Conservation (phyloP, 148 eudicot species). For the Diospyros lotus region DNA sequence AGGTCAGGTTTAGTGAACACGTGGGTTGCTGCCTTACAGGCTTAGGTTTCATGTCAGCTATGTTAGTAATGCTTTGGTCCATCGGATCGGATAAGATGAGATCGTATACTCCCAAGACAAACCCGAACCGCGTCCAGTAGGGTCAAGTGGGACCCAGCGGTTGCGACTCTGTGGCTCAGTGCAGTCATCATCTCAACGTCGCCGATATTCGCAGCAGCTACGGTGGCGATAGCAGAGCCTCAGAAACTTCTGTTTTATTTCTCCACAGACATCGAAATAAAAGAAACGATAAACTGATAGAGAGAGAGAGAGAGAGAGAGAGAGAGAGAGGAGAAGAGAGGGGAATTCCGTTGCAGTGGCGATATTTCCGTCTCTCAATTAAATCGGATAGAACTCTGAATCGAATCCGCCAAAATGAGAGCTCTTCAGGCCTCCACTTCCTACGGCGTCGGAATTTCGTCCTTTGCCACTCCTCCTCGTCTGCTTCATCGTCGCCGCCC, state of each 20-base stretch:
- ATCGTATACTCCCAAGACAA: too few species aligned
- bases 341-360: not conserved
- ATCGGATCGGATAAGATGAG: too few species aligned
- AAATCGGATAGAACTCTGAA: not conserved
- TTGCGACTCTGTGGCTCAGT: not conserved
- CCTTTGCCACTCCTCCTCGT: constrained; percentile 11
- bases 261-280: not conserved
- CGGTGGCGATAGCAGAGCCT: not conserved
- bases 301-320: too few species aligned
- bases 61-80: too few species aligned
- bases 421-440: constrained; percentile 19
- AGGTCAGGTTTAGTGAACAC: too few species aligned
- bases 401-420: not conserved
- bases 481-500: not conserved
- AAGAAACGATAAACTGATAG: not conserved
- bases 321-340: too few species aligned
- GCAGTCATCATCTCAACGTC: not conserved
- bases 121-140: too few species aligned
- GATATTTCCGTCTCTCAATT: not conserved
- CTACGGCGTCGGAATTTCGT: constrained; percentile 15
- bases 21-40: too few species aligned
- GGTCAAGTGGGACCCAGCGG: not conserved
- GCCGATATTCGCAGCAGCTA: not conserved
- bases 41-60: too few species aligned
- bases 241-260: not conserved